Conservation (phyloP, 257 asterid genomes). For the Galeopsis tetrahit region DNA sequence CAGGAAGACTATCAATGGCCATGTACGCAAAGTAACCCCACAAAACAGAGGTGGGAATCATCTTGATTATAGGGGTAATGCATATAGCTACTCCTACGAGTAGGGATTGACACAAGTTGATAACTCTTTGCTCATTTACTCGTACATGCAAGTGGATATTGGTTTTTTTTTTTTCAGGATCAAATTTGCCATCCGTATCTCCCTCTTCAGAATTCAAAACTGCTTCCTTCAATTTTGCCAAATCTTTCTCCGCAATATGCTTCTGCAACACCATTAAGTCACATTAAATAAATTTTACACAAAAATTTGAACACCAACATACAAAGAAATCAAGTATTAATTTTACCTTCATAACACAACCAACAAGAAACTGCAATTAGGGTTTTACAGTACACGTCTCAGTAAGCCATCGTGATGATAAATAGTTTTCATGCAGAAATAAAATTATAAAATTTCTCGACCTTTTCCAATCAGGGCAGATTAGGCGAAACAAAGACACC, state of each 20-base stretch:
- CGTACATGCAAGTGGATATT: constrained; percentile 87
- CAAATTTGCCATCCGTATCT: constrained; percentile 48
- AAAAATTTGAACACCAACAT: background rate
- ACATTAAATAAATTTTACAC: background rate
- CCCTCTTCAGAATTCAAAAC: constrained; percentile 66
- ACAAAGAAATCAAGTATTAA: background rate
- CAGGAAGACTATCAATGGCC: constrained; percentile 96
- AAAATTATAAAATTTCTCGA: too few relatives aligned
- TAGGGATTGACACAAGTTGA: constrained; percentile 80
- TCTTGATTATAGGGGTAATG: constrained; percentile 43
- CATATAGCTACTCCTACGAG: too few relatives aligned
- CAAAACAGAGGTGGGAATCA: constrained; percentile 88
- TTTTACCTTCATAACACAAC: constrained; percentile 41
- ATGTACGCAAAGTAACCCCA: constrained; percentile 99
- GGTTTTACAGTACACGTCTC: too few relatives aligned
- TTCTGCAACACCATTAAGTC: constrained; percentile 34
- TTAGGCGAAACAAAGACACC: too few relatives aligned
- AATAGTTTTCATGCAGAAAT: too few relatives aligned
- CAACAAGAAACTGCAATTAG: too few relatives aligned
- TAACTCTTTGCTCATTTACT: constrained; percentile 90
- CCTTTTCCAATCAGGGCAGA: too few relatives aligned
- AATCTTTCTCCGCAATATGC: constrained; percentile 63
- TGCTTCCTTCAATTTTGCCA: constrained; percentile 79
- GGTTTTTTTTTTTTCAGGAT: constrained; percentile 58
- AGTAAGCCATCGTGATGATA: too few relatives aligned